Evolutionary conservation across 2,329 filamentous ascomycete species (phyloP), one percentile per base, ranked within the genome.

Genomic region (Colletotrichum lentis): DNA sequence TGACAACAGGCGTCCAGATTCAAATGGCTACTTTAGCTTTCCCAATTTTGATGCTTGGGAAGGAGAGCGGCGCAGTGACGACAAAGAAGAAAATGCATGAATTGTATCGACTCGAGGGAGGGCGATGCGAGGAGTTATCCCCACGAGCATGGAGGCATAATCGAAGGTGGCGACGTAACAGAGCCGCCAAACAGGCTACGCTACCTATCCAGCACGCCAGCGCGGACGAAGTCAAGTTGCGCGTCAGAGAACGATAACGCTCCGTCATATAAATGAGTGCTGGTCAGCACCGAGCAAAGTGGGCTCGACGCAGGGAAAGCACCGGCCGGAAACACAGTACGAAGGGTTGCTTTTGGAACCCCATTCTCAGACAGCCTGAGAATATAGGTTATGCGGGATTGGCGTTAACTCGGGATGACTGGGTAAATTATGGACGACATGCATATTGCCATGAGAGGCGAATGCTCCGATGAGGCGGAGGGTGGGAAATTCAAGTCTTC

Each of bases 11-110:
- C 37, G 41, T 8, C 14, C 35, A 71, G 69, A 71, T 46, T 54
- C 68, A 11, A 66, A 65, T 64, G 85, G 87, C 70, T 92, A 92
- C 78, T 89, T 91, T 74, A 91, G 90, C 80, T 92, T 92, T 75
- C 90, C 90, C 18, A 90, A 86, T 76, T 92, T 91, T 77, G 90
- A 92, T 73, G 85, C 88, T 69, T 91, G 89, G 82, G 85, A 86
- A 49, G 80, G 80, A 22, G 82, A 81, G 64, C 78, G 81, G 70
- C 78, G 79, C 55, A 76, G 78, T 41, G 78, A 81, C 35, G 79
- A 80, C 47, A 80, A 81, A 66, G 80, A 82, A 49, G 57, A 52
- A 5, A 46, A 43, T 20, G 18, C 52, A 18, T 60, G 16, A 52
- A 12, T 50, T 27, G 16, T 18, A 22, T 2, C 10, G 6, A 57